These are phyloP conservation scores for Tolypocladium guangdongense DNA, from an alignment of 2,329 filamentous ascomycete species.

Conservation along the genomic window DNA sequence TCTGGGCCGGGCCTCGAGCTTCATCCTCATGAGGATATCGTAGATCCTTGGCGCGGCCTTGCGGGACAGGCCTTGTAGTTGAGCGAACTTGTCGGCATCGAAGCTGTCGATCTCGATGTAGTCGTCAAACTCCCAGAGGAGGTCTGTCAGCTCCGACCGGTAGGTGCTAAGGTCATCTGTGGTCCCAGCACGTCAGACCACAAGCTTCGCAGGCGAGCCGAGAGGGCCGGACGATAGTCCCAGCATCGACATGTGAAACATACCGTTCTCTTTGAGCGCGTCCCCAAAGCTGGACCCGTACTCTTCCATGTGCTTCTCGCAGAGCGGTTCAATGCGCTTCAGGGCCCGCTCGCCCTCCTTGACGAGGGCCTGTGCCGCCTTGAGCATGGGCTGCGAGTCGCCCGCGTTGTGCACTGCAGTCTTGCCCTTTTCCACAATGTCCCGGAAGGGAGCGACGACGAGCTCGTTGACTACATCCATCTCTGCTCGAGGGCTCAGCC, in stretches of 20 bases:
- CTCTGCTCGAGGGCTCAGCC: neutral
- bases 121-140: constrained; percentile 48
- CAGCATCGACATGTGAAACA: constrained; percentile 6
- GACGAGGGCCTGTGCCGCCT: constrained; percentile 34
- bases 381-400: constrained; percentile 34
- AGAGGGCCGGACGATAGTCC: neutral
- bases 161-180: constrained; percentile 39
- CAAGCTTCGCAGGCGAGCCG: neutral
- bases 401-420: constrained; percentile 36
- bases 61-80: constrained; percentile 36
- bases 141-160: constrained; percentile 34
- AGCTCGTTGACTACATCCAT: constrained; percentile 33
- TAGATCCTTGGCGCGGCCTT: constrained; percentile 36
- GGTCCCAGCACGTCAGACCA: neutral
- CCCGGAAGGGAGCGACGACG: constrained; percentile 38
- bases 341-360: constrained; percentile 38
- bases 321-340: constrained; percentile 40
- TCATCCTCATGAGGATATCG: constrained; percentile 43
- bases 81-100: constrained; percentile 36
- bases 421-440: constrained; percentile 41
- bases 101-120: constrained; percentile 38
- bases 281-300: constrained; percentile 38
- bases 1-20: constrained; percentile 27
- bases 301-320: constrained; percentile 34
- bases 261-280: constrained; percentile 44